These are phyloP conservation scores for Malus hybrid DNA, from an alignment of 331 rosid genomes.

Conservation along the genomic window DNA sequence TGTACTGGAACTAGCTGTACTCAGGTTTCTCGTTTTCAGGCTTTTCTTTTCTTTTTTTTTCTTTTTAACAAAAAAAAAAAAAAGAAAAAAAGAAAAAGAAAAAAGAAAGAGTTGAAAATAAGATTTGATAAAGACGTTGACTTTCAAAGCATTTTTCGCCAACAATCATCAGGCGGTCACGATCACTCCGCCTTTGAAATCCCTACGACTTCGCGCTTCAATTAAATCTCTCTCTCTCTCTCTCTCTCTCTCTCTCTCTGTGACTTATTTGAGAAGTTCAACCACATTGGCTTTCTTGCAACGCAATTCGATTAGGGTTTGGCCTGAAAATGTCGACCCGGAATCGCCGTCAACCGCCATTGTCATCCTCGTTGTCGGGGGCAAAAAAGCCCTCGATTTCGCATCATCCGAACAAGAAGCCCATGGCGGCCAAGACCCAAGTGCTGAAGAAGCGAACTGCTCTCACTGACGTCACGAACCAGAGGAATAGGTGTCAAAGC, in stretches of 20 bases:
- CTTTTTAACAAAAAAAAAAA: no score
- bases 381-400: constrained; percentile 40
- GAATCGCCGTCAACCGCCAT: constrained; percentile 47
- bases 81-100: no score
- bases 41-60: no score
- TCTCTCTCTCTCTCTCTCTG: not conserved
- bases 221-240: not conserved
- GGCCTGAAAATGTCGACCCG: constrained; percentile 30
- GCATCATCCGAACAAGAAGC: constrained; percentile 24
- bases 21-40: no score
- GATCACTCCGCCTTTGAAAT: not conserved
- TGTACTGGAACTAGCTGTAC: no score
- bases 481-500: constrained; percentile 22
- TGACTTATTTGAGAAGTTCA: not conserved
- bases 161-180: not conserved
- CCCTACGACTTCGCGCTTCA: constrained; percentile 9
- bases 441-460: constrained; percentile 77
- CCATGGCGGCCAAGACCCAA: constrained; percentile 22
- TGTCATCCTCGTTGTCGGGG: constrained; percentile 26
- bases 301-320: constrained; percentile 1
- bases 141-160: not conserved
- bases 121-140: no score
- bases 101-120: no score
- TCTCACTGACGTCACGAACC: constrained; percentile 68
- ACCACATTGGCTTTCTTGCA: not conserved